Base-by-base conservation (phyloP, 2,329 filamentous ascomycete genomes). In the Chaetomiaceae sp. region DNA sequence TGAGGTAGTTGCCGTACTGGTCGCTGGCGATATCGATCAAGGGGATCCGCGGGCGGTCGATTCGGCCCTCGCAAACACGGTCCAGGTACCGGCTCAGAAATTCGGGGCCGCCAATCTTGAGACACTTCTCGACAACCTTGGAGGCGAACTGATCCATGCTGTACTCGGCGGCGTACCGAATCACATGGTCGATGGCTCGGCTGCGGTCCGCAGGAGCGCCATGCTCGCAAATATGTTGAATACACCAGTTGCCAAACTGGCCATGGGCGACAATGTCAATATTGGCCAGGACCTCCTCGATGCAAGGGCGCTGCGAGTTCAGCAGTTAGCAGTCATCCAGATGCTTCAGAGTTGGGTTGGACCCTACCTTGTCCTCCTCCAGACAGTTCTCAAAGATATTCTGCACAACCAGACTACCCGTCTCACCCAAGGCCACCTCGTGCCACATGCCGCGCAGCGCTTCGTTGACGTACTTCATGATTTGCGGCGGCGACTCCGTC, bases 321-420 rank as follows among this genome's bases (percentile, higher is more conserved):
- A 29, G 19, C 14, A 35, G 42, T 52, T 14, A 50, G 47, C 32
- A 29, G 20, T 15, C 11, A 7, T 27, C 18, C 5, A 19, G 22
- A 32, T 26, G 2, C 14, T 3, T 10, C 12, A 9, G 11, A 30
- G 12, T 18, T n/a, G 9, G 3, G 3, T 10, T 27, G 14, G 10
- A 33, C 61, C 72, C 54, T 72, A 91, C 89, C 82, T 98, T 98
- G 70, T 98, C 93, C 60, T 97, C 91, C 62, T 98, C 94, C 24
- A 97, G 78, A 61, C 93, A 98, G 61, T 98, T 98, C 71, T 98
- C 93, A 65, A 98, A 98, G 62, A 98, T 98, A 65, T 98, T 98
- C 68, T 98, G 93, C 39, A 98, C 94, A 37, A 98, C 93, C 58
- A 98, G 75, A 65, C 93, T 98, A 50, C 93, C 93, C 10, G 94